A percentile compares a stretch with the other conserved stretches of the same genome.
Conservation (phyloP, 2,329 filamentous ascomycete genomes). For the Mariannaea sp. region DNA sequence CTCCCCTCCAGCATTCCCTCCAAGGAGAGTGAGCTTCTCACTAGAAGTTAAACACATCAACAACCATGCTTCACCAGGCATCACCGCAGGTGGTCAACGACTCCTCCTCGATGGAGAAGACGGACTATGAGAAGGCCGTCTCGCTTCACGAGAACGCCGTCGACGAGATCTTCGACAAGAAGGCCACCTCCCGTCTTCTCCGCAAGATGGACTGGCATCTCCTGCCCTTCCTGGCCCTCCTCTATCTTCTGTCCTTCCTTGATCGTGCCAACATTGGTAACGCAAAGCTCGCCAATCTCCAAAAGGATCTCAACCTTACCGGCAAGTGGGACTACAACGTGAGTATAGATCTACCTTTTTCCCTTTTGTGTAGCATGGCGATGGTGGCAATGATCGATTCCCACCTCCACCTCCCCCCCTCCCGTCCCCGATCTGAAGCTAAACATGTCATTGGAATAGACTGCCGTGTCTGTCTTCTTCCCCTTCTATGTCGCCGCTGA, state of each 20-base stretch:
- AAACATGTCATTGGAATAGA: constrained; percentile 35
- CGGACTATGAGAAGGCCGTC: constrained; percentile 35
- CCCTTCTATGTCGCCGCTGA: constrained; percentile 59
- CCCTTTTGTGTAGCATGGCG: no score
- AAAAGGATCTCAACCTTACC: constrained; percentile 39
- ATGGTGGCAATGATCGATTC: no score
- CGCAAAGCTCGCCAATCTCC: constrained; percentile 61
- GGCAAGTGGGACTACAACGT: constrained; percentile 44
- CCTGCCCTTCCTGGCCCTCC: constrained; percentile 62
- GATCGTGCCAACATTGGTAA: constrained; percentile 56
- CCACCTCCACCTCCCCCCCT: no score
- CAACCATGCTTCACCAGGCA: constrained; percentile 27
- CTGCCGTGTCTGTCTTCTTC: constrained; percentile 57
- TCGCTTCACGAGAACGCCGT: constrained; percentile 34
- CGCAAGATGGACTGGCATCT: constrained; percentile 60
- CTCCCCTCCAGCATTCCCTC: constrained; percentile 3
- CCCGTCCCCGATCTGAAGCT: no score
- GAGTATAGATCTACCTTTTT: constrained; percentile 14
- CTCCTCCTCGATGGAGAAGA: constrained; percentile 37
- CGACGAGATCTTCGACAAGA: constrained; percentile 38
- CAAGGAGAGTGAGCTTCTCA: constrained; percentile 12
- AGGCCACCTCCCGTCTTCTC: constrained; percentile 55
- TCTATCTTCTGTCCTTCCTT: constrained; percentile 62
- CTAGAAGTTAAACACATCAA: constrained; percentile 18
- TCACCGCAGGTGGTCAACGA: constrained; percentile 26